Evolutionary conservation across 441 rosid genomes (phyloP).

Genomic region (Francoa sonchifolia): DNA sequence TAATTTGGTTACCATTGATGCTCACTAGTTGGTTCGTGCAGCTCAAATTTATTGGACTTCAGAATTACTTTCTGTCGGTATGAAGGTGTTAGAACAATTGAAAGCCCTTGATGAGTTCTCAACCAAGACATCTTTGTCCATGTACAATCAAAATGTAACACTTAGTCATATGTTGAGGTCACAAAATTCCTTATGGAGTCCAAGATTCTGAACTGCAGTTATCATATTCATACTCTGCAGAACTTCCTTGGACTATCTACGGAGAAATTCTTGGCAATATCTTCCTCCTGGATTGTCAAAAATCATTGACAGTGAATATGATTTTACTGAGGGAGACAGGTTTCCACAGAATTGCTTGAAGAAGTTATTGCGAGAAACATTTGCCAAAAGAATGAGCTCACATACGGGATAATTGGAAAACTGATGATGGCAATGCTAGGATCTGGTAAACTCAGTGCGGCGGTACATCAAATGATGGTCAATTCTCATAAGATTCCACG

Average conservation of each 20-base stretch:
- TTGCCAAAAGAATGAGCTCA: background rate
- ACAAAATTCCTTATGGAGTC: background rate
- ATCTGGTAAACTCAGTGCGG: background rate
- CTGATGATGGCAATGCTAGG: background rate
- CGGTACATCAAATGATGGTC: background rate
- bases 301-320: background rate
- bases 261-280: background rate
- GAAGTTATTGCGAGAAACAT: background rate
- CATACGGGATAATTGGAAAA: background rate
- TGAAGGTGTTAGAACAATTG: background rate
- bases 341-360: background rate
- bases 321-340: conserved; percentile 1
- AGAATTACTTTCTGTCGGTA: conserved; percentile 8
- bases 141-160: background rate
- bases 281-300: conserved; percentile 2
- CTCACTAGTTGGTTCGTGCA: background rate
- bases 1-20: conserved; percentile 3
- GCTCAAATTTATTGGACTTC: conserved; percentile 7
- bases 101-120: background rate
- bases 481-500: background rate
- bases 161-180: conserved; percentile 1
- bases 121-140: background rate
- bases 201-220: background rate
- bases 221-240: background rate
- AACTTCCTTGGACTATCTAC: background rate